Percentiles rank a stretch among this genome's conserved stretches.
phyloP scores from a whole-genome alignment of 305 asterid species.

The Rubia tinctorum region DNA sequence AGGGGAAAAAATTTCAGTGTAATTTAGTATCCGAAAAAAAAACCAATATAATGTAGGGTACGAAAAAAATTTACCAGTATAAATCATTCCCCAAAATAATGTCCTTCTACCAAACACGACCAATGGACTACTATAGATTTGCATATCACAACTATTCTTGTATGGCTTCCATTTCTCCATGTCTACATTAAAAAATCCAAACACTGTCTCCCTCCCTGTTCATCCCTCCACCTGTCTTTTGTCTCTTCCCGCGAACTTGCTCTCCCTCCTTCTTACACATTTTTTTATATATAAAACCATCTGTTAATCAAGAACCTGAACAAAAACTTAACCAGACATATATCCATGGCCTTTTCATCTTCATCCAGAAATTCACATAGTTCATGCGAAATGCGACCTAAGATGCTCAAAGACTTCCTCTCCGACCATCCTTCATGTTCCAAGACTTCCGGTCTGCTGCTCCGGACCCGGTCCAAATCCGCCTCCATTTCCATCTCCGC shows the following conservation, averaged over 20 bases:
- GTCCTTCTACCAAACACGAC: too few species aligned
- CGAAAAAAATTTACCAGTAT: too few species aligned
- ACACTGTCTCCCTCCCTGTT: constrained; percentile 34
- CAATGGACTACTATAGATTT: too few species aligned
- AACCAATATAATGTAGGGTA: too few species aligned
- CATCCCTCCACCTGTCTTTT: constrained; percentile 34
- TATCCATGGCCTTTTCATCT: constrained; percentile 6
- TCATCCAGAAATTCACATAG: constrained; percentile 11
- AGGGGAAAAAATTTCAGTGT: too few species aligned
- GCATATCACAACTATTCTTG: neutral
- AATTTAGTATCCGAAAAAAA: too few species aligned
- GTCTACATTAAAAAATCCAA: neutral
- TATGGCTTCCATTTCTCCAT: neutral
- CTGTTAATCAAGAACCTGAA: too few species aligned
- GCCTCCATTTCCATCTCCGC: constrained; percentile 58
- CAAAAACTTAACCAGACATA: too few species aligned
- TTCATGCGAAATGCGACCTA: constrained; percentile 34
- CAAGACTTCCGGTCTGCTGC: constrained; percentile 25
- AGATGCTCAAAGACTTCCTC: constrained; percentile 73
- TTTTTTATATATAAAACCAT: too few species aligned
- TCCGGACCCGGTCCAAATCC: constrained; percentile 51
- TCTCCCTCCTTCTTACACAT: constrained; percentile 7
- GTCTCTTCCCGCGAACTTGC: constrained; percentile 39
- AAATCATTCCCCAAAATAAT: too few species aligned
- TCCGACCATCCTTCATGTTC: constrained; percentile 43